Percentiles rank a stretch among this genome's conserved stretches.
phyloP scores from a whole-genome alignment of 1,139 yeast genomes.

The Taphrina deformans region DNA sequence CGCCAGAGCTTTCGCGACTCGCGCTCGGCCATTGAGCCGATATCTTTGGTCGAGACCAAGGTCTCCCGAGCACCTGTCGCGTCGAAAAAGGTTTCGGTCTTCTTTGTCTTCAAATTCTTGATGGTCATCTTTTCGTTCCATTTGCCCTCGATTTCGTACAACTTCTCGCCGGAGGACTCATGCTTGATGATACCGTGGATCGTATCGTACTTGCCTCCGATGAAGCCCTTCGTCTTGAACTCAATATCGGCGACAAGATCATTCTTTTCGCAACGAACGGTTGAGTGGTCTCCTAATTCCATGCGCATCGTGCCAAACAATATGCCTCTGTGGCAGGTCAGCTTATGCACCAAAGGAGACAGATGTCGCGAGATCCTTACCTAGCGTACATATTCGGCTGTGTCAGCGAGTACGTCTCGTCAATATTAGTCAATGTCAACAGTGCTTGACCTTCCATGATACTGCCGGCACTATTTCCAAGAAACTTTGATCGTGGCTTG shows the following conservation, averaged over 20 bases:
- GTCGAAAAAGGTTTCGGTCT: constrained; percentile 62
- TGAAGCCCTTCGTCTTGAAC: constrained; percentile 91
- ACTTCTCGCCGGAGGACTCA: constrained; percentile 54
- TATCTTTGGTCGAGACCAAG: constrained; percentile 71
- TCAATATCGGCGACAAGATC: constrained; percentile 78
- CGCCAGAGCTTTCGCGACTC: constrained; percentile 87
- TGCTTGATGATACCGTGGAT: constrained; percentile 72
- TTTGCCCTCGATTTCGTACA: constrained; percentile 76
- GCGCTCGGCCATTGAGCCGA: constrained; percentile 71
- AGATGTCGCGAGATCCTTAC: constrained; percentile 48
- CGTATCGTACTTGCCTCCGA: constrained; percentile 87
- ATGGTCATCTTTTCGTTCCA: constrained; percentile 89
- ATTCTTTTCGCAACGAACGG: constrained; percentile 61
- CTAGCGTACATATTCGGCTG: constrained; percentile 97
- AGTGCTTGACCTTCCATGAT: constrained; percentile 90
- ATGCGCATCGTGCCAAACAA: constrained; percentile 84
- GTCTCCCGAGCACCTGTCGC: constrained; percentile 55
- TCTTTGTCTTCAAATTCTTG: constrained; percentile 55
- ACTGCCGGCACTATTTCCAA: constrained; percentile 92
- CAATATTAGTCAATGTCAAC: constrained; percentile 62
- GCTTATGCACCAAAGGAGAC: neutral
- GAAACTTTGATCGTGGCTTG: constrained; percentile 79
- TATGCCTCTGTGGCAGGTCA: constrained; percentile 46
- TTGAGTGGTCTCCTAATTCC: constrained; percentile 89
- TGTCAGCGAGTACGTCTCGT: constrained; percentile 70